These are phyloP conservation scores for Phytophthora niederhauseri DNA, from an alignment of 352 stramenopile species.

Conservation along the genomic window DNA sequence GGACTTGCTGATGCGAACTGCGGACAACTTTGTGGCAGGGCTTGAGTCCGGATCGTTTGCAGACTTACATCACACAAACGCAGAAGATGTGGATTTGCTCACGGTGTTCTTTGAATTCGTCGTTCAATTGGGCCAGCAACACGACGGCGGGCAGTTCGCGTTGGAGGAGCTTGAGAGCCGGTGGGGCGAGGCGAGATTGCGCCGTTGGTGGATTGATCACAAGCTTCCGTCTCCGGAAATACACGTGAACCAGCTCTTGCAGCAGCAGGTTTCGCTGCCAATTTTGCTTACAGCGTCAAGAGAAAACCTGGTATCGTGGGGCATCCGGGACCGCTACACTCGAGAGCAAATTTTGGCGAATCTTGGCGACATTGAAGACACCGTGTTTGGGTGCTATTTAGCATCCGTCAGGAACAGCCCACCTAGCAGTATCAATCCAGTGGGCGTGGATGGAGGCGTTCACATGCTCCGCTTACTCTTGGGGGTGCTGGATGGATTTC, in stretches of 20 bases:
- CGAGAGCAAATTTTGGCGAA: conserved; percentile 60
- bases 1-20: conserved; percentile 50
- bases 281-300: conserved; percentile 58
- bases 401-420: not conserved
- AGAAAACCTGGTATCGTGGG: conserved; percentile 77
- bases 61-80: conserved; percentile 31
- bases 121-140: conserved; percentile 46
- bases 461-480: conserved; percentile 60
- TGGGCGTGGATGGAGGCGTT: conserved; percentile 51
- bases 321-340: conserved; percentile 54
- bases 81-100: conserved; percentile 50
- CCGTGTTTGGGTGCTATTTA: not conserved
- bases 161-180: conserved; percentile 43
- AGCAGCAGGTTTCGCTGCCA: conserved; percentile 50
- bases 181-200: conserved; percentile 61
- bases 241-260: conserved; percentile 45
- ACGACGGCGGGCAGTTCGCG: conserved; percentile 26
- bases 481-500: conserved; percentile 61
- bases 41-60: conserved; percentile 42
- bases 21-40: conserved; percentile 49
- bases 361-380: conserved; percentile 16
- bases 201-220: conserved; percentile 57
- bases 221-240: conserved; percentile 46
- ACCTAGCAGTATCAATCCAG: conserved; percentile 9
- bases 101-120: conserved; percentile 65